These are phyloP conservation scores for Fraxinus baroniana DNA, from an alignment of 305 asterid genomes.

Conservation along the genomic window DNA sequence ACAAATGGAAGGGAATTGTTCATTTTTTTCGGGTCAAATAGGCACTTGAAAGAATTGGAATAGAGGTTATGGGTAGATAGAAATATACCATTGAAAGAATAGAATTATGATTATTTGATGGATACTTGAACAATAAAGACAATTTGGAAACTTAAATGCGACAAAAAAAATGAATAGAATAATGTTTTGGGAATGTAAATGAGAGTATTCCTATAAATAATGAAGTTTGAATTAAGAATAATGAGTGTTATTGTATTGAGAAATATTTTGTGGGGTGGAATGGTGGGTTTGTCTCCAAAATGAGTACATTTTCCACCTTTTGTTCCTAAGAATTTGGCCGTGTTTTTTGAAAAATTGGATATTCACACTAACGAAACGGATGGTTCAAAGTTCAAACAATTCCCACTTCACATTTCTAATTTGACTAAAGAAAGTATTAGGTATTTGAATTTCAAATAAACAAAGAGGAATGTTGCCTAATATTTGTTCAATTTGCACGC, in stretches of 20 bases:
- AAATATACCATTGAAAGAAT: neutral
- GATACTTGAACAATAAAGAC: no score
- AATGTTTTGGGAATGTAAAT: neutral
- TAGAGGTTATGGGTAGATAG: neutral
- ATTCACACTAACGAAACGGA: slow-evolving; percentile 4
- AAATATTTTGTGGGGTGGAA: slow-evolving; percentile 20
- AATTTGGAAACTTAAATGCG: neutral
- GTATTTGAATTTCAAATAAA: neutral
- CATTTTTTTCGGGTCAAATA: neutral
- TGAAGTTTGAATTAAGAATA: slow-evolving; percentile 11
- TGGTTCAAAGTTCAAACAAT: neutral
- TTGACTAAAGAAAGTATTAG: neutral
- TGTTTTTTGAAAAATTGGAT: slow-evolving; percentile 17
- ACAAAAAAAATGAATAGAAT: neutral
- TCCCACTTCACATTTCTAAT: neutral
- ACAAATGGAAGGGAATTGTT: neutral
- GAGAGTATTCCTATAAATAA: neutral
- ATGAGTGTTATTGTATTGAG: neutral
- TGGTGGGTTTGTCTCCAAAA: slow-evolving; percentile 17
- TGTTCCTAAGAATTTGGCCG: neutral
- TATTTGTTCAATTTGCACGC: neutral
- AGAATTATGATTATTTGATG: no score
- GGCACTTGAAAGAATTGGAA: neutral
- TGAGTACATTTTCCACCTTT: slow-evolving; percentile 26
- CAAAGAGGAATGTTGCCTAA: neutral